Percentiles rank a stretch among this genome's conserved stretches.
Conservation (phyloP, 2,329 filamentous ascomycete species). For the Ceratocystis eucalypticola region DNA sequence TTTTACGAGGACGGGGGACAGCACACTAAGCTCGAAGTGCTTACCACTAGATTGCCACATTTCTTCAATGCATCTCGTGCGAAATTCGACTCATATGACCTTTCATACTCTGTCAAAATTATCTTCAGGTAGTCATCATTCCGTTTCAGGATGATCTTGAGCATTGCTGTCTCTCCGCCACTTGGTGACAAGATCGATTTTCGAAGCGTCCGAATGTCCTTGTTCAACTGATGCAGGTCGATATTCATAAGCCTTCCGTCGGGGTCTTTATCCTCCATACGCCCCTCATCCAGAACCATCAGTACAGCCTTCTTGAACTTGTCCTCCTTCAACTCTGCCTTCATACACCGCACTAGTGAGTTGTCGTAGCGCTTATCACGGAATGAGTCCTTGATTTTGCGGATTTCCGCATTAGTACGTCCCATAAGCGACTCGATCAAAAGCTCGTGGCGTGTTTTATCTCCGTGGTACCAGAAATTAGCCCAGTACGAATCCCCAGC, state of each 20-base stretch:
- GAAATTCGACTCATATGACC: conserved; percentile 64
- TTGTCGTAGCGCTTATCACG: conserved; percentile 84
- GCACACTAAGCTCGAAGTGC: conserved; percentile 29
- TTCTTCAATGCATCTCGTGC: conserved; percentile 75
- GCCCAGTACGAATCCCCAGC: conserved; percentile 96
- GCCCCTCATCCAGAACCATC: conserved; percentile 64
- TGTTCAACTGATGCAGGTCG: conserved; percentile 47
- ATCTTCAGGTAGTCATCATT: conserved; percentile 73
- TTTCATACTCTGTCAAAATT: conserved; percentile 64
- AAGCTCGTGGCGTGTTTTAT: conserved; percentile 71
- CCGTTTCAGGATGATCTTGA: conserved; percentile 65
- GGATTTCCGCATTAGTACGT: conserved; percentile 73
- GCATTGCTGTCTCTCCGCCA: conserved; percentile 78
- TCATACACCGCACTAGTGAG: conserved; percentile 71
- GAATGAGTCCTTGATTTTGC: conserved; percentile 75
- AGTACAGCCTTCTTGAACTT: conserved; percentile 88
- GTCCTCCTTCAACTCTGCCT: conserved; percentile 82
- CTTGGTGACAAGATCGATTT: conserved; percentile 55
- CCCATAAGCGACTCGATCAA: conserved; percentile 91
- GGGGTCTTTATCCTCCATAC: conserved; percentile 69
- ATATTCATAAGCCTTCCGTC: conserved; percentile 44
- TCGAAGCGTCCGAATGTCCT: conserved; percentile 61
- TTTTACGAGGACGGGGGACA: background rate
- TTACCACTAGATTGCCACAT: conserved; percentile 81
- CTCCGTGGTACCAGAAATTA: conserved; percentile 91